Base-by-base conservation (phyloP, 1,284 basidiomycete genomes). In the Termitomyces sp. region DNA sequence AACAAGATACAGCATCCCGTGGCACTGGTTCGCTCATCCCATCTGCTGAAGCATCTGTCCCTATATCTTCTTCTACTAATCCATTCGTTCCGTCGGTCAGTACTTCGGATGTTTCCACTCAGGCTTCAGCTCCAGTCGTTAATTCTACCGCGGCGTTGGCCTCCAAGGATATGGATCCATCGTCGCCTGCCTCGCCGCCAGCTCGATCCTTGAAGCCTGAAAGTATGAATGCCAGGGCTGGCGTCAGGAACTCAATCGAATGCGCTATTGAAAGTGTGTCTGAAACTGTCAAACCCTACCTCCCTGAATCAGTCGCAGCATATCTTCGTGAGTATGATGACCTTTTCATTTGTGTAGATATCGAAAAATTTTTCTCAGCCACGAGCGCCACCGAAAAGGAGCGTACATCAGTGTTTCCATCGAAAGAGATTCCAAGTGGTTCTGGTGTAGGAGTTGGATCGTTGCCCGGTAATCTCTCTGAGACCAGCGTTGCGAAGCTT, bases 401-500 rank as follows among this genome's bases (percentile, higher is more conserved):
- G 1, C 12, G 8, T 24, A 21, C 30, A 21, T 24, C 33, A 3
- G 45, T 36, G 19, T 10, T 55, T 1, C 58, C 58, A 1, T 57
- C 52, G 13, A 44, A 53, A 15, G 54, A 56, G 24, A 28, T 30
- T 0, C 53, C 53, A 1, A 39, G 56, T 12, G 44, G 47, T 4
- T 50, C 55, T 1, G 7, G 9, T 0, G 46, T 43, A 2, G 60
- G 60, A 4, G 60, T 60, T 0, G 60, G 60, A 6, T 56, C 60
- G 4, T 34, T 61, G 8, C 58, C 60, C 1, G 58, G 60, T 0
- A n/a, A 31, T 2, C 26, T 30, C 2, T 58, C 54, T 5, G 60
- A 61, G 48, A 34, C 45, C 5, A 44, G 54, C 34, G 56, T 60
- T 2, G 58, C 58, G 7, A 60, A 57, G 33, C 41, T 58, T 1